Base-by-base conservation (phyloP, 2,329 filamentous ascomycete genomes). In the Nothophaeocryptopus gaeumannii region DNA sequence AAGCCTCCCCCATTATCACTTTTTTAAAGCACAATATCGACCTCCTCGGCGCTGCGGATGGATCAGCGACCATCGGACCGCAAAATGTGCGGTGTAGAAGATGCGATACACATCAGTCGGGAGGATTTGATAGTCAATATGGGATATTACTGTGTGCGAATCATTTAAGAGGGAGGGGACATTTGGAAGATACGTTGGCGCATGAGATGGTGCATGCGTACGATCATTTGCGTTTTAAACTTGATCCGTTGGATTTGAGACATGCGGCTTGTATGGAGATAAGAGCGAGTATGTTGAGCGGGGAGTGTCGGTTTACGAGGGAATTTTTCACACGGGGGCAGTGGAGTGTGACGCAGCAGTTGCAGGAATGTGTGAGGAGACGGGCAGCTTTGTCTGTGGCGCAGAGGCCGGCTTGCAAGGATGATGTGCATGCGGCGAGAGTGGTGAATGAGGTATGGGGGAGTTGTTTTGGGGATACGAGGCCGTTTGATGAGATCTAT, bases 181-280 rank as follows among this genome's bases (percentile, higher is more conserved):
- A 96, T 67, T 70, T 96, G 60, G 93, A 99, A 74, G 93, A 99
- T 69, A 96, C 91, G 9, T 76, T 99, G 64, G 85, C 91, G 26
- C 93, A 99, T 71, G 93, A 99, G 74, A 95, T 99, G 89, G 87
- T 99, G 45, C 93, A 99, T 70, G 91, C 91, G 1, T 97, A 90
- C 78, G 93, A 99, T 68, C 87, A 95, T 68, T 67, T 97, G 61
- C 77, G 92, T 56, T 99, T 89, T 76, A 93, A 96, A 71, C 84
- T 96, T 38, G 86, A 97, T 66, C 88, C 87, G 75, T 71, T 75
- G n/a, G 82, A 88, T 68, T 68, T 99, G 70, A 83, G 85, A 68
- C 93, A 99, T 72, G 88, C 91, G 32, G 93, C 93, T 47, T 99
- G 93, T 70, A 86, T 91, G 48, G 93, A 99, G 88, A 97, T 99